These are phyloP conservation scores for Blastosporella zonata DNA, from an alignment of 1,284 basidiomycete genomes.

Conservation along the genomic window DNA sequence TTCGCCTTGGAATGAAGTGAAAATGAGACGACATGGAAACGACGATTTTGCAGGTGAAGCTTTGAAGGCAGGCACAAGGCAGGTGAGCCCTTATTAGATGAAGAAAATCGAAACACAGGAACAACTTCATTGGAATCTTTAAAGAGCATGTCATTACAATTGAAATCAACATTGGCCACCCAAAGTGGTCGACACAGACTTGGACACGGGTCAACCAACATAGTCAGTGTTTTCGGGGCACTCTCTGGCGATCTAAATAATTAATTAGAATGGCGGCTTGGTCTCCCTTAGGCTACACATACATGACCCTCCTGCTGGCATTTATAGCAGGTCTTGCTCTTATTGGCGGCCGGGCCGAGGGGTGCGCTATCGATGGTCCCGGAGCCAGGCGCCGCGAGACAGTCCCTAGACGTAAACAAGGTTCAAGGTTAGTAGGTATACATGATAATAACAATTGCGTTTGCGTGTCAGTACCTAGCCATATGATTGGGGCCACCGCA, in stretches of 20 bases:
- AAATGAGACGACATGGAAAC: neutral
- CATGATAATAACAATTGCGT: neutral
- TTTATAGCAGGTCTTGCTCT: conserved; percentile 80
- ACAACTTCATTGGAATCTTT: conserved; percentile 8
- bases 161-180: neutral
- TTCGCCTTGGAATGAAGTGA: no score
- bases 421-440: conserved; percentile 5
- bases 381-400: conserved; percentile 62
- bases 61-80: conserved; percentile 5
- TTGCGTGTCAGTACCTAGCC: conserved; percentile 50
- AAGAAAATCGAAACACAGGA: conserved; percentile 4
- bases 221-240: conserved; percentile 65
- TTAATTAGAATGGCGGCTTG: conserved; percentile 3
- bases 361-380: conserved; percentile 45
- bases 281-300: conserved; percentile 12
- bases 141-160: conserved; percentile 5
- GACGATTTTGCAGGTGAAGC: neutral
- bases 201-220: conserved; percentile 38
- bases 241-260: conserved; percentile 68
- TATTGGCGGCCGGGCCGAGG: conserved; percentile 46
- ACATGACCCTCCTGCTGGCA: conserved; percentile 86
- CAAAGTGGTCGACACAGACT: conserved; percentile 1
- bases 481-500: conserved; percentile 83
- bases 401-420: conserved; percentile 55
- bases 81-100: no score